Base-by-base conservation (phyloP, 768 basidiomycete species). In the Leucosporidium scottii region DNA sequence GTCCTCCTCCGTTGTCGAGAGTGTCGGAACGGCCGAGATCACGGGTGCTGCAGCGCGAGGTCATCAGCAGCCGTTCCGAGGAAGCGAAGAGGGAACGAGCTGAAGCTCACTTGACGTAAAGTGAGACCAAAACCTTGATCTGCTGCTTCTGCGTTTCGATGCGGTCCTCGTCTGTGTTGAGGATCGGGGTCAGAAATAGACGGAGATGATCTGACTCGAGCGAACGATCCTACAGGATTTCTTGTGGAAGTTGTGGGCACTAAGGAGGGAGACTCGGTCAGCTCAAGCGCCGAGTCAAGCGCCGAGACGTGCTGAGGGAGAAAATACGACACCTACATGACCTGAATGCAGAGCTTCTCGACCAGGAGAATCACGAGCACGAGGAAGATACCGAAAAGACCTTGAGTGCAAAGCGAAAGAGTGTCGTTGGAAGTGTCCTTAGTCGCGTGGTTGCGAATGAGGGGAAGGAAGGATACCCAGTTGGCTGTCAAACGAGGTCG, bases 291-390 rank as follows among this genome's bases (percentile, higher is more conserved):
- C n/a, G n/a, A n/a, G n/a, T n/a, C n/a, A 10, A 15, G 18, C 13
- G 10, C 25, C 0, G 28, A 50, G 31, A 50, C 34, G 36, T 48
- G 3, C 7, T 23, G 28, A 7, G 10, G 4, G 2, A 48, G 58
- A 31, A 4, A 30, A 20, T 20, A 34, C 50, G 25, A 13, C 2
- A 66, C 67, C 28, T 15, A 74, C 73, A 94, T 91, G 81, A 86
- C 85, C 77, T 93, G 92, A 58, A 96, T 89, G 20, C 87, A 78
- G 67, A 93, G 84, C 75, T 96, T 96, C 78, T 93, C 91, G 63
- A 83, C 86, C 17, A 88, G 81, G 9, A 93, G 82, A 30, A 91
- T 81, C 31, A 83, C 82, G 0, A 87, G 78, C 75, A 86, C 89
- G 58, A 93, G 75, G 75, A 86, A 83, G 59, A 88, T 76, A 12